Percentiles rank a stretch among this genome's conserved stretches.
phyloP scores from a whole-genome alignment of 495 filamentous ascomycete species.

The Talaromyces ruber region DNA sequence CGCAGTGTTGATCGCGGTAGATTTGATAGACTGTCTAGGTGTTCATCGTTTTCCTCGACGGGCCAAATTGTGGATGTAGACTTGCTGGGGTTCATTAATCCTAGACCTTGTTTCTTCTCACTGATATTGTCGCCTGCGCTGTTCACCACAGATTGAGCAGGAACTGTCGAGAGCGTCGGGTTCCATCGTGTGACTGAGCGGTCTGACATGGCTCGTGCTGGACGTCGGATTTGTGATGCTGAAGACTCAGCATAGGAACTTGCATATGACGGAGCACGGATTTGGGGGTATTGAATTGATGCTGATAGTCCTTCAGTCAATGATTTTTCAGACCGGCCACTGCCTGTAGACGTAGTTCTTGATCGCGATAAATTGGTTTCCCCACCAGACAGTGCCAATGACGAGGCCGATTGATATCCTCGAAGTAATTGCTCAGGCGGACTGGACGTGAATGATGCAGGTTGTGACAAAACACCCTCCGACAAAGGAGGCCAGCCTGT shows the following conservation, averaged over 20 bases:
- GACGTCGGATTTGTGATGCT: conserved; percentile 10
- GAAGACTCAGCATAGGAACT: conserved; percentile 39
- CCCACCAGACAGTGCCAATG: conserved; percentile 11
- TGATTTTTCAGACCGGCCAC: conserved; percentile 24
- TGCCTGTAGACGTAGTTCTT: conserved; percentile 29
- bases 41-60: conserved; percentile 35
- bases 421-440: conserved; percentile 24
- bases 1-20: conserved; percentile 25
- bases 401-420: conserved; percentile 23
- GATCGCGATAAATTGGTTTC: conserved; percentile 28
- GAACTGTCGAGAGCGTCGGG: conserved; percentile 65
- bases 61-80: conserved; percentile 39
- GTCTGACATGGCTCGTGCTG: conserved; percentile 25
- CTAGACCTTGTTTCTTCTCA: conserved; percentile 10
- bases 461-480: conserved; percentile 25
- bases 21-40: conserved; percentile 31
- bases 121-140: conserved; percentile 9
- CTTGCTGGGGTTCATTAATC: conserved; percentile 5
- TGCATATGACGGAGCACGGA: conserved; percentile 37
- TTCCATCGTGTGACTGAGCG: conserved; percentile 51
- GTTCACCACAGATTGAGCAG: conserved; percentile 33
- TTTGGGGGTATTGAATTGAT: conserved; percentile 38
- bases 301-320: neutral
- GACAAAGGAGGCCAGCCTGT: conserved; percentile 27
- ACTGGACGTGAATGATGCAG: conserved; percentile 32